A percentile compares a stretch with the other conserved stretches of the same genome.
Evolutionary conservation across 345 rosid species (phyloP).

Genomic region (Chamaenerion angustifolium): DNA sequence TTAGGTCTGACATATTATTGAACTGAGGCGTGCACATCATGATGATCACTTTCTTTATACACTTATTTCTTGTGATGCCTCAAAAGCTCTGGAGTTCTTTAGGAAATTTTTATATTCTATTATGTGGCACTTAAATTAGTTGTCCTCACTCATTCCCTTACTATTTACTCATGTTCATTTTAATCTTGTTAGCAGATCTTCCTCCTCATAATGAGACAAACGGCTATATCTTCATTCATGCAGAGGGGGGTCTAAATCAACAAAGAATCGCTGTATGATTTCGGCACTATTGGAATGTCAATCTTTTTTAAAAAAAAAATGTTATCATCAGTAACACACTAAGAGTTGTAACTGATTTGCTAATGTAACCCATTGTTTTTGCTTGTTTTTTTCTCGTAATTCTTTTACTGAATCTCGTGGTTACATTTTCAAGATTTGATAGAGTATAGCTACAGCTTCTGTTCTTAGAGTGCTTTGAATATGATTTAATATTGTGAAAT

Average conservation of each 20-base stretch:
- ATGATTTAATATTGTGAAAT: too few relatives aligned
- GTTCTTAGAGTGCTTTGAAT: too few relatives aligned
- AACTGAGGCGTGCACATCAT: too few relatives aligned
- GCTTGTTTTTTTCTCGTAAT: too few relatives aligned
- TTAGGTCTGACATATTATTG: too few relatives aligned
- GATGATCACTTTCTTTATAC: too few relatives aligned
- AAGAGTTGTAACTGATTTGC: background rate
- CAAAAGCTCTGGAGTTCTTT: too few relatives aligned
- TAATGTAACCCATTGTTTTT: background rate
- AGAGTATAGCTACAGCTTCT: too few relatives aligned
- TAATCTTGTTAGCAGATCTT: constrained; percentile 45
- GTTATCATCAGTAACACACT: background rate
- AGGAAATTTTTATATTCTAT: background rate
- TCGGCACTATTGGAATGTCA: constrained; percentile 10
- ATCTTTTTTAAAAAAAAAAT: background rate
- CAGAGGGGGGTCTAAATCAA: constrained; percentile 99
- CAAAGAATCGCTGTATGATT: constrained; percentile 90
- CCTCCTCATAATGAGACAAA: constrained; percentile 86
- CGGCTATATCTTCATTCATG: constrained; percentile 94
- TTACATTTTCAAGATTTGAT: too few relatives aligned
- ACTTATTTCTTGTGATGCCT: too few relatives aligned
- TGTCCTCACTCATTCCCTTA: constrained; percentile 4
- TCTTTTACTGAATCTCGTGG: too few relatives aligned
- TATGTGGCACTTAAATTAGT: constrained; percentile 1
- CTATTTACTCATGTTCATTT: constrained; percentile 1